Evolutionary conservation across 441 rosid species (phyloP), one percentile per base, ranked within the genome.

Genomic region (Gossypium laxum): DNA sequence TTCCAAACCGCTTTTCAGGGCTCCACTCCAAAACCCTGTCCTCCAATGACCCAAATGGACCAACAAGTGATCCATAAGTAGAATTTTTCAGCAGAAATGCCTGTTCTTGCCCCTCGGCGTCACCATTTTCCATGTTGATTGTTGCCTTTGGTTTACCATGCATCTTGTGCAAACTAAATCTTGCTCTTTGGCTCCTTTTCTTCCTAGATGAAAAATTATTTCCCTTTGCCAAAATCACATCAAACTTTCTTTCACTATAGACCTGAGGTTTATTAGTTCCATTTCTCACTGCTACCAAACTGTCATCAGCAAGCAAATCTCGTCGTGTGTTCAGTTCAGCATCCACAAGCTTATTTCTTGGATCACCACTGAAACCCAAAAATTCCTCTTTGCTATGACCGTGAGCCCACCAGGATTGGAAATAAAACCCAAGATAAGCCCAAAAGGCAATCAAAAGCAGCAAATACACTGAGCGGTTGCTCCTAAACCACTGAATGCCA

Each of bases 361-460:
- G 75, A 79, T 77, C 83, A 66, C 84, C 87, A 54, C 87, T 85
- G 78, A 93, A 90, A 34, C 87, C 92, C 17, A 87, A 81, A 78
- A 88, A 85, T 24, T 89, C 80, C 45, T 91, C 89, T 71, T 82
- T 80, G 72, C 90, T 86, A 84, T 87, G 80, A 71, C 86, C 93
- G 77, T 93, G 98, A 68, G 97, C 97, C 98, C 97, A 93, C 77
- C 87, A 80, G 48, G 98, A 93, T 85, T 93, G 98, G 14, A 91
- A 89, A 73, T 87, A 90, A 74, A 93, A 93, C 26, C 96, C 98
- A 74, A 93, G 92, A 76, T 88, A 92, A 65, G 97, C 76, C 94
- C 97, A 92, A 11, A 92, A 89, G 75, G 97, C 85, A 66, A 92
- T 92, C 79, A 90, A 83, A 70, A 93, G 96, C 76, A 93, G 76